Evolutionary conservation across 768 basidiomycete genomes (phyloP).

Genomic region (Albatrellus ellisii): DNA sequence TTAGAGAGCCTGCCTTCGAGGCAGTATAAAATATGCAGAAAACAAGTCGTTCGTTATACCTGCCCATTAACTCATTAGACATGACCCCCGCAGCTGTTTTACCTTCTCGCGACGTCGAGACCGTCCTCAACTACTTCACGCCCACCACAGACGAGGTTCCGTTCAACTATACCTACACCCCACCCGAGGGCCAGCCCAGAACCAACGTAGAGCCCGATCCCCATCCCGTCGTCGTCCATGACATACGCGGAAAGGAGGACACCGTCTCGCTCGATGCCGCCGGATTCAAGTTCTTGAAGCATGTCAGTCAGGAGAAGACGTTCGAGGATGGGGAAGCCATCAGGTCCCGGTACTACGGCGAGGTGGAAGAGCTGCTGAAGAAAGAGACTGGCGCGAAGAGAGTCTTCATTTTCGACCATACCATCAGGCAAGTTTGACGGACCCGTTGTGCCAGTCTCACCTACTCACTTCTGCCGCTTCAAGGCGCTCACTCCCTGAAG

Average conservation of each 20-base stretch:
- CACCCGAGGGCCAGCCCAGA: conserved; percentile 15
- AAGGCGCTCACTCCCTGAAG: neutral
- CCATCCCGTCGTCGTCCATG: conserved; percentile 18
- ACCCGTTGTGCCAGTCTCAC: neutral
- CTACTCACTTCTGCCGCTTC: neutral
- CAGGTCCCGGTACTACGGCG: conserved; percentile 25
- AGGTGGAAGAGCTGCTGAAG: conserved; percentile 29
- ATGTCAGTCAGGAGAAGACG: conserved; percentile 23
- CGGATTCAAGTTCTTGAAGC: conserved; percentile 30
- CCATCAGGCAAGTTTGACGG: conserved; percentile 24
- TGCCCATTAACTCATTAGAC: neutral
- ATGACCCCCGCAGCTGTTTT: conserved; percentile 15
- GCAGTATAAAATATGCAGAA: neutral
- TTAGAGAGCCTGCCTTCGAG: too few relatives aligned
- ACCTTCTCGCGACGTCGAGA: conserved; percentile 21
- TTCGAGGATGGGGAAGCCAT: conserved; percentile 29
- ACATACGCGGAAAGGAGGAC: conserved; percentile 20
- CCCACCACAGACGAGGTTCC: conserved; percentile 19
- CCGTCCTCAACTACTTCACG: conserved; percentile 25
- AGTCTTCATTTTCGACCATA: conserved; percentile 33
- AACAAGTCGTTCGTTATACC: neutral
- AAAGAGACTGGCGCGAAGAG: conserved; percentile 24
- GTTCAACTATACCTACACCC: conserved; percentile 23
- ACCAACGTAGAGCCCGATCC: conserved; percentile 20
- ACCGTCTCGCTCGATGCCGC: conserved; percentile 23